Evolutionary conservation across 495 filamentous ascomycete species (phyloP).

Genomic region (Podospora pseudopauciseta): DNA sequence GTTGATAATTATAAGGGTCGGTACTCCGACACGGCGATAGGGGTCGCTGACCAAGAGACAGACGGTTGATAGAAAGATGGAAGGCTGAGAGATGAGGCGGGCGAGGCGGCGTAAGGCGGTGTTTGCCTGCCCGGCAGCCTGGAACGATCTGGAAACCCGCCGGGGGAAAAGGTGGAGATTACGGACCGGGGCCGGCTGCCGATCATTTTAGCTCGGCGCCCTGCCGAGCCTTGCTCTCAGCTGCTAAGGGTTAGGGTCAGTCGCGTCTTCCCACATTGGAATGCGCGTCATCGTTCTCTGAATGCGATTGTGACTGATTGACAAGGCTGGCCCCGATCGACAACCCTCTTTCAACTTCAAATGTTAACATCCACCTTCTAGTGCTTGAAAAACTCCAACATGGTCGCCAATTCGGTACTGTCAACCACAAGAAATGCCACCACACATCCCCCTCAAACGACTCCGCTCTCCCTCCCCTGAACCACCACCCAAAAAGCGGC

Average conservation of each 20-base stretch:
- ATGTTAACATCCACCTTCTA: neutral
- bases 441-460: slow-evolving; percentile 46
- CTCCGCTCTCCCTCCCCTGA: slow-evolving; percentile 31
- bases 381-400: neutral
- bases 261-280: neutral
- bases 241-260: slow-evolving; percentile 7
- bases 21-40: neutral
- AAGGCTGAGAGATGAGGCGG: neutral
- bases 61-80: neutral
- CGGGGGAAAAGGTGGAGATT: neutral
- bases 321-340: neutral
- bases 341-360: neutral
- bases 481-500: slow-evolving; percentile 19
- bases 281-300: neutral
- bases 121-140: slow-evolving; percentile 18
- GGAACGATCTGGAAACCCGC: slow-evolving; percentile 23
- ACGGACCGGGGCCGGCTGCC: neutral
- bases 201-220: slow-evolving; percentile 15
- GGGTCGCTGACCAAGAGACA: slow-evolving; percentile 19
- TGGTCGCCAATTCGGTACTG: neutral
- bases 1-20: neutral
- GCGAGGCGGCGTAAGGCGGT: neutral
- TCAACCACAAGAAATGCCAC: slow-evolving; percentile 38
- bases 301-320: neutral
- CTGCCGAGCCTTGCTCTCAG: slow-evolving; percentile 6